Conservation (phyloP, 129 eudicot genomes). For the Flaveria ramosissima region DNA sequence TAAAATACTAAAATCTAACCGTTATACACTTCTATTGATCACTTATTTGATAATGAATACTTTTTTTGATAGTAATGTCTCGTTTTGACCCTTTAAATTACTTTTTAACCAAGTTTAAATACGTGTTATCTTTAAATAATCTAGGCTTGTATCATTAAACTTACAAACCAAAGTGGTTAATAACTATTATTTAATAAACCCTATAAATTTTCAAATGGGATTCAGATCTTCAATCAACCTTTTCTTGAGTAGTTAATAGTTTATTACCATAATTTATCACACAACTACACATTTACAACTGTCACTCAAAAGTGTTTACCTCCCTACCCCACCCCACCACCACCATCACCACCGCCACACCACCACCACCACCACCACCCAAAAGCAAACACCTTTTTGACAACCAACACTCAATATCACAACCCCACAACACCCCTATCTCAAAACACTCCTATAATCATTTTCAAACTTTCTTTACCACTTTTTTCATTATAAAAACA, state of each 20-base stretch:
- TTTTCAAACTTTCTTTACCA: constrained; percentile 13
- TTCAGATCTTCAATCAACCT: background rate
- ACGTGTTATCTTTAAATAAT: too few species aligned
- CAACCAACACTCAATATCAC: constrained; percentile 34
- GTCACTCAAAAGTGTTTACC: constrained; percentile 38
- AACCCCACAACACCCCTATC: constrained; percentile 42
- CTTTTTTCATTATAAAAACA: constrained; percentile 26
- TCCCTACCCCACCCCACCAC: constrained; percentile 3
- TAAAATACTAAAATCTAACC: too few species aligned
- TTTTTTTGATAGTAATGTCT: too few species aligned
- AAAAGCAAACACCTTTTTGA: constrained; percentile 37
- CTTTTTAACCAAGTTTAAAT: too few species aligned
- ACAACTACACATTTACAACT: constrained; percentile 32
- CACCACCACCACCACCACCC: constrained; percentile 33
- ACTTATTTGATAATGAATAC: too few species aligned
- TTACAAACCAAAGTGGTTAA: background rate
- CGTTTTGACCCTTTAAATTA: too few species aligned
- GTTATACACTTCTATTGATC: too few species aligned
- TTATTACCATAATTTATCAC: constrained; percentile 13
- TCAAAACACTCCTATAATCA: constrained; percentile 20
- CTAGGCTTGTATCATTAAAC: too few species aligned
- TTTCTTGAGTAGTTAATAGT: constrained; percentile 17
- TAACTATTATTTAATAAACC: background rate
- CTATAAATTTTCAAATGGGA: background rate
- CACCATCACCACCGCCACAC: constrained; percentile 15